Evolutionary conservation across 169 alveolate genomes (phyloP).

Genomic region (Cryptosporidium tyzzeri): DNA sequence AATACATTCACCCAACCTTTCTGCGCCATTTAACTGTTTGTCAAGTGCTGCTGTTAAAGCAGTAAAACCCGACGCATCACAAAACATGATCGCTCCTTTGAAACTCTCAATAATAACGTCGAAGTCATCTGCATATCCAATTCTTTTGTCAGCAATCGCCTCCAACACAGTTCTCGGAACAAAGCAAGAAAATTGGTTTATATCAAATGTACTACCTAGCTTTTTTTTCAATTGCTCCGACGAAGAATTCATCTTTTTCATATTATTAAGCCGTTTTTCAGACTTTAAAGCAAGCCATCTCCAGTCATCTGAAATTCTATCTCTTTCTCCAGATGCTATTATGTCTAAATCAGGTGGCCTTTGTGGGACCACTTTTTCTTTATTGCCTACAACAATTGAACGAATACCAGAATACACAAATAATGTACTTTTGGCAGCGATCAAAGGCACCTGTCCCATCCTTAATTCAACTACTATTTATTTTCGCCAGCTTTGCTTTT

Average conservation of each 20-base stretch:
- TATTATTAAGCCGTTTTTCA: conserved; percentile 80
- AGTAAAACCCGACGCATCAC: conserved; percentile 88
- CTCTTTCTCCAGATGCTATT: conserved; percentile 71
- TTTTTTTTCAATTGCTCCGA: conserved; percentile 74
- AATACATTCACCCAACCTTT: conserved; percentile 83
- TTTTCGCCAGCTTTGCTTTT: background rate
- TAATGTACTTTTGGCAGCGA: conserved; percentile 71
- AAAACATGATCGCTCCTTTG: conserved; percentile 85
- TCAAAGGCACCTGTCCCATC: conserved; percentile 68
- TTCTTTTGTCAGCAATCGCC: conserved; percentile 84
- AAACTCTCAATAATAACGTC: conserved; percentile 82
- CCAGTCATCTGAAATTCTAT: conserved; percentile 83
- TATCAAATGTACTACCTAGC: conserved; percentile 78
- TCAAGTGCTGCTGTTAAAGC: conserved; percentile 85
- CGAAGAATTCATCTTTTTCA: conserved; percentile 74
- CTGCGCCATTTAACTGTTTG: conserved; percentile 85
- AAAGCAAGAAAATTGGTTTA: conserved; percentile 82
- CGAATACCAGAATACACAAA: conserved; percentile 63
- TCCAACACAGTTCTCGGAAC: conserved; percentile 85
- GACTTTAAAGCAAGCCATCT: conserved; percentile 83
- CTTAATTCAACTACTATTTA: background rate
- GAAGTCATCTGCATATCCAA: conserved; percentile 82
- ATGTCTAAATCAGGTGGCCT: conserved; percentile 75
- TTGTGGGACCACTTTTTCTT: conserved; percentile 52
- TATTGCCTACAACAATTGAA: conserved; percentile 63